Conservation (phyloP, 78 protist species). For the Cavenderia fasciculata region DNA sequence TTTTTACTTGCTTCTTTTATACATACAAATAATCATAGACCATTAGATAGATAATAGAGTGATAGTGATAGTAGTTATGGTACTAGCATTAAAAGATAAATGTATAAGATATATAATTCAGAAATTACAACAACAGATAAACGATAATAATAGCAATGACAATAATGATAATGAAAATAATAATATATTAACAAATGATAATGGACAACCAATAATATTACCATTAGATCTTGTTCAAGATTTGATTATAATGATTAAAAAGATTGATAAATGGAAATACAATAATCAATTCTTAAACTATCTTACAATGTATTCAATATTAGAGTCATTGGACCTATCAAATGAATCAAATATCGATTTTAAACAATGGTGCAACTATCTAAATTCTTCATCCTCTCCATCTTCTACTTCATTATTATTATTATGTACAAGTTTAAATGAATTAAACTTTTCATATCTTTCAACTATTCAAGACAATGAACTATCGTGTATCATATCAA, state of each 20-base stretch:
- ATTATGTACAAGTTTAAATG: background rate
- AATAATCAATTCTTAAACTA: constrained; percentile 7
- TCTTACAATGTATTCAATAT: background rate
- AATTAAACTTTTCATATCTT: background rate
- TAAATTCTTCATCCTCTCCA: background rate
- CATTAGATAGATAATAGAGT: no score
- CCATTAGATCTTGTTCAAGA: constrained; percentile 21
- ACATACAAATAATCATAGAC: no score
- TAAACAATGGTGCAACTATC: background rate
- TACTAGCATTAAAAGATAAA: constrained; percentile 14
- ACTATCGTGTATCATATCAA: background rate
- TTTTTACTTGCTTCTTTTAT: no score
- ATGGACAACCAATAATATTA: background rate
- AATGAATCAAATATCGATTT: constrained; percentile 15
- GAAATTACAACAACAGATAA: background rate
- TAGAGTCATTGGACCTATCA: constrained; percentile 6
- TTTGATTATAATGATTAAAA: background rate
- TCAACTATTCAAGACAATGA: background rate
- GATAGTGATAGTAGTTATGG: no score
- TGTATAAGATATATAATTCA: constrained; percentile 17
- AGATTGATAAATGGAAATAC: constrained; percentile 5
- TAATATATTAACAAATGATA: background rate
- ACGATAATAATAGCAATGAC: background rate
- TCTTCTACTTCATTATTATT: background rate
- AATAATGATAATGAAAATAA: background rate